Evolutionary conservation across 208 protist genomes (phyloP).

Genomic region (Tritrichomonas foetus): DNA sequence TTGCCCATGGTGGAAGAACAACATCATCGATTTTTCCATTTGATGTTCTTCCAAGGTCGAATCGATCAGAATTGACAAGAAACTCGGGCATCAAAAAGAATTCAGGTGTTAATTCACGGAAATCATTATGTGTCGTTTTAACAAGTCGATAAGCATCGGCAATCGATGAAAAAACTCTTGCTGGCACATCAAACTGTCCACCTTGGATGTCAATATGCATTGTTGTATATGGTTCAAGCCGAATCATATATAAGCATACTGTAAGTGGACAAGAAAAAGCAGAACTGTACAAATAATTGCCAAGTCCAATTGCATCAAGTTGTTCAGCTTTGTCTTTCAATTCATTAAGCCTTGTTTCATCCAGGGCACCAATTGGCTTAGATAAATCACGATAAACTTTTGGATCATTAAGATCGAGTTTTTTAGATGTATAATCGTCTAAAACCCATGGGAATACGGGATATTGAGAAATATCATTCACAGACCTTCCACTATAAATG

Average conservation of each 20-base stretch:
- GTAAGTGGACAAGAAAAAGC: not conserved
- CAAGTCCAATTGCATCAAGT: not conserved
- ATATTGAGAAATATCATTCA: constrained; percentile 89
- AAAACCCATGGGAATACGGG: constrained; percentile 19
- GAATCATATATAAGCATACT: not conserved
- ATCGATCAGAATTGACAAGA: constrained; percentile 52
- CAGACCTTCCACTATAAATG: constrained; percentile 78
- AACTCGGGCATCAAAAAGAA: constrained; percentile 63
- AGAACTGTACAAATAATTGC: not conserved
- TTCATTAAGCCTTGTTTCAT: not conserved
- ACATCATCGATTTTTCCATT: not conserved
- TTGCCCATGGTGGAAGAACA: not conserved
- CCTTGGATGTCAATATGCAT: not conserved
- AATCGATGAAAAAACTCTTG: not conserved
- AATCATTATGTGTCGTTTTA: not conserved
- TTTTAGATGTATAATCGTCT: not conserved
- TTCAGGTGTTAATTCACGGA: constrained; percentile 61
- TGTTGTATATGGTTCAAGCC: not conserved
- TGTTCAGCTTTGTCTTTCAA: not conserved
- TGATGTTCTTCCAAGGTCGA: constrained; percentile 52
- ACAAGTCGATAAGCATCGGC: not conserved
- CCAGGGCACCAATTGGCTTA: not conserved
- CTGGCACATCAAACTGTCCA: not conserved
- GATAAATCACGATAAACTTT: not conserved
- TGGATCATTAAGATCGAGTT: not conserved